Percentiles rank a stretch among this genome's conserved stretches.
These are phyloP conservation scores for Colletotrichum gloeosporioides DNA, from an alignment of 2,329 filamentous ascomycete species.

Conservation along the genomic window DNA sequence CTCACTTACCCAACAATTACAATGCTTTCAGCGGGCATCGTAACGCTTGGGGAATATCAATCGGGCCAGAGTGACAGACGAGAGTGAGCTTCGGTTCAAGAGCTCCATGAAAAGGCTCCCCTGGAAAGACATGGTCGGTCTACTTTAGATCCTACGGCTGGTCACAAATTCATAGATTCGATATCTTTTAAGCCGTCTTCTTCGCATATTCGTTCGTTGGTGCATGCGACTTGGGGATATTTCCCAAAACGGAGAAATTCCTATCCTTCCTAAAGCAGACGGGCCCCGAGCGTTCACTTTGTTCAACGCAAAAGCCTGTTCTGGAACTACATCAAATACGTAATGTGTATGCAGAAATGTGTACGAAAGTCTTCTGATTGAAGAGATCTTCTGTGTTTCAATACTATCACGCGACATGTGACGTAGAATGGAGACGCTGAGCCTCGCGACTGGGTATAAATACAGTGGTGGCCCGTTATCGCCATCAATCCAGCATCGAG, in stretches of 20 bases:
- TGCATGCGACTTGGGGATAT: neutral
- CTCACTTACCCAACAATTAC: constrained; percentile 28
- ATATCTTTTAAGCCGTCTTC: neutral
- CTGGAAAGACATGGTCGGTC: neutral
- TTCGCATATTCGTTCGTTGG: neutral
- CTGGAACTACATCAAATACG: neutral
- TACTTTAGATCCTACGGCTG: neutral
- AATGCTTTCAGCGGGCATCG: constrained; percentile 5
- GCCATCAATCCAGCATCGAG: neutral
- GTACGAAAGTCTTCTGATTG: neutral
- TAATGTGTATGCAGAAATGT: neutral
- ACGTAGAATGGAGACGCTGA: neutral
- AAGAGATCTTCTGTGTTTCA: neutral
- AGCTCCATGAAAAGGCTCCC: neutral
- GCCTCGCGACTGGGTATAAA: neutral
- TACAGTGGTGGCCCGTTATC: neutral
- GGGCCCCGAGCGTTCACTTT: neutral
- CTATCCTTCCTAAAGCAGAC: neutral
- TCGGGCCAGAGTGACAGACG: neutral
- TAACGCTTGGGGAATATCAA: neutral
- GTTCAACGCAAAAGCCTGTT: neutral
- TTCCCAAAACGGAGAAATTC: neutral
- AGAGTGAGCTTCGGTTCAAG: neutral
- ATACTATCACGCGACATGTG: neutral
- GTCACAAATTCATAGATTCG: neutral